phyloP scores from a whole-genome alignment of 1,284 basidiomycete genomes.

The Clitocybe nebularis region DNA sequence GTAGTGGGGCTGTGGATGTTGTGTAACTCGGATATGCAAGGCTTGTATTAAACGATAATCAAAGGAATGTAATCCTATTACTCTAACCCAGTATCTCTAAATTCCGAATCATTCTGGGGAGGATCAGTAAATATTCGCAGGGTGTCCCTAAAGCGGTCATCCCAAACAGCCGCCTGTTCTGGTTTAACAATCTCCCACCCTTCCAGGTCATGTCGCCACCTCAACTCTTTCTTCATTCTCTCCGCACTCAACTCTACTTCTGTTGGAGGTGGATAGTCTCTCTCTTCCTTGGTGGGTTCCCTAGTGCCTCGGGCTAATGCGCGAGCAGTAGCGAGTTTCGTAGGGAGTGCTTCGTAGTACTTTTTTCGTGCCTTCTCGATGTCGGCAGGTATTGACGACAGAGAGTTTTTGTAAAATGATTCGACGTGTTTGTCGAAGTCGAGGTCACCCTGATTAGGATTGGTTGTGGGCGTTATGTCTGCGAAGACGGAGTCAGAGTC shows the following conservation, averaged over 20 bases:
- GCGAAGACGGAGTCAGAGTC: conserved; percentile 19
- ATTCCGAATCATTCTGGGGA: conserved; percentile 12
- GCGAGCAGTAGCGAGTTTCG: conserved; percentile 72
- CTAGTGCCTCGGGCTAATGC: conserved; percentile 73
- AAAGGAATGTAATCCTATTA: conserved; percentile 5
- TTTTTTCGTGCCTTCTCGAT: conserved; percentile 68
- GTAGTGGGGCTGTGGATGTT: conserved; percentile 40
- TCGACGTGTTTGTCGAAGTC: conserved; percentile 75
- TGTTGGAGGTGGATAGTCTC: conserved; percentile 76
- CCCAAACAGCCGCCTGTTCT: conserved; percentile 67
- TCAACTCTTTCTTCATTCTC: conserved; percentile 80
- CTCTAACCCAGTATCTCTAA: conserved; percentile 5
- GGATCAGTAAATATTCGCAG: conserved; percentile 62
- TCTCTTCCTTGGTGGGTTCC: conserved; percentile 85
- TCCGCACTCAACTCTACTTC: conserved; percentile 85
- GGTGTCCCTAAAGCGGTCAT: conserved; percentile 64
- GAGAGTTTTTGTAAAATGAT: conserved; percentile 63
- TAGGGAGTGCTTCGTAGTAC: conserved; percentile 76
- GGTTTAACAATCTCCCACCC: conserved; percentile 79
- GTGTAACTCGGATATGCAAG: conserved; percentile 19
- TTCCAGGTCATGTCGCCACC: conserved; percentile 74
- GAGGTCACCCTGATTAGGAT: conserved; percentile 48
- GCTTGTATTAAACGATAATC: conserved; percentile 11
- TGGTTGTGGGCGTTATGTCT: conserved; percentile 18
- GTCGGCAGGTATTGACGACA: conserved; percentile 52